Conservation (phyloP, 1,284 basidiomycete genomes). For the Cystobasidium pallidum region DNA sequence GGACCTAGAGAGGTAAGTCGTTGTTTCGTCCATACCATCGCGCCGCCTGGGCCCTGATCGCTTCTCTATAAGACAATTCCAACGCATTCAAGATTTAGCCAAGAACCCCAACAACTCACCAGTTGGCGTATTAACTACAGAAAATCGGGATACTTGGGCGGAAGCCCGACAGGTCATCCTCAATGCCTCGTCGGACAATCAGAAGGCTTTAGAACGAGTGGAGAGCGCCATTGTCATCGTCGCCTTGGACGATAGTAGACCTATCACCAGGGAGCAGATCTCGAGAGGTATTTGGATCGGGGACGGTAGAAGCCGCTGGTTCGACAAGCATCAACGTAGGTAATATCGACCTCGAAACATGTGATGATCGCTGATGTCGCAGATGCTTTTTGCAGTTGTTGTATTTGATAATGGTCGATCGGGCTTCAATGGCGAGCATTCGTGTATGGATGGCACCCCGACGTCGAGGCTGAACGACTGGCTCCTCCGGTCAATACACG, state of each 20-base stretch:
- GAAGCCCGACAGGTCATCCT: constrained; percentile 71
- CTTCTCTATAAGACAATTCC: constrained; percentile 71
- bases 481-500: constrained; percentile 74
- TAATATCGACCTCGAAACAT: no score
- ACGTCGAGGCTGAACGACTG: constrained; percentile 96
- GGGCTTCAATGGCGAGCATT: constrained; percentile 76
- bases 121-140: constrained; percentile 81
- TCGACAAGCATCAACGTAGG: constrained; percentile 93
- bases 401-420: constrained; percentile 92
- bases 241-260: constrained; percentile 78
- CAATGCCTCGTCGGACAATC: constrained; percentile 69
- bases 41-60: no score
- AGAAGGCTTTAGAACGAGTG: constrained; percentile 72
- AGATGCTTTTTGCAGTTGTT: constrained; percentile 66
- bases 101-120: constrained; percentile 60
- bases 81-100: constrained; percentile 72
- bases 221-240: constrained; percentile 88
- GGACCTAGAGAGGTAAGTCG: constrained; percentile 69
- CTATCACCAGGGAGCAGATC: constrained; percentile 77
- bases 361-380: no score
- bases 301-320: constrained; percentile 89
- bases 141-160: constrained; percentile 89
- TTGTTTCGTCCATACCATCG: constrained; percentile 5
- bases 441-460: constrained; percentile 94
- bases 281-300: constrained; percentile 89